phyloP scores from a whole-genome alignment of 306 rosid species.

The Senna siamea region DNA sequence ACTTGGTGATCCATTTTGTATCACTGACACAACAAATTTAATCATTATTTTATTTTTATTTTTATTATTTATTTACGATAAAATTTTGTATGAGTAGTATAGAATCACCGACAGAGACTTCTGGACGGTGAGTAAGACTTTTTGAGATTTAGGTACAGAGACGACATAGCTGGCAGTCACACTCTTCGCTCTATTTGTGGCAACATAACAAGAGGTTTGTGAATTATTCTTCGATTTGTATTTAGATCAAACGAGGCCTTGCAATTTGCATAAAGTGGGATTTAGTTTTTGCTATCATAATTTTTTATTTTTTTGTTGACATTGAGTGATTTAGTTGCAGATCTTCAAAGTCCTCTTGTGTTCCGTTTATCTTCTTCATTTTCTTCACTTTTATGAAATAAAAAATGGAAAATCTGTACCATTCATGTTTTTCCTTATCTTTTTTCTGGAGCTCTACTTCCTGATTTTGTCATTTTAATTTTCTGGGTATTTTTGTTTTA shows the following conservation, averaged over 20 bases:
- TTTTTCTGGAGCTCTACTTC: background rate
- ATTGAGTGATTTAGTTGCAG: background rate
- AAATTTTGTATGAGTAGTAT: background rate
- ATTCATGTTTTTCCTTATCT: background rate
- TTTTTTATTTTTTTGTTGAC: background rate
- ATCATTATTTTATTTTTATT: too few relatives aligned
- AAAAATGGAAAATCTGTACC: background rate
- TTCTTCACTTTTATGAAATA: background rate
- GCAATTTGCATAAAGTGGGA: too few relatives aligned
- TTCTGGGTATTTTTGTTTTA: conserved; percentile 49
- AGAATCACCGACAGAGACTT: background rate
- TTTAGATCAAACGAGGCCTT: background rate
- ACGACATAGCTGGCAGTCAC: conserved; percentile 1
- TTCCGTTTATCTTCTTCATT: background rate
- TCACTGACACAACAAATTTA: too few relatives aligned
- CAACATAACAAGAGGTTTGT: background rate
- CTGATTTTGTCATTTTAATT: conserved; percentile 37
- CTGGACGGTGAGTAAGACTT: background rate
- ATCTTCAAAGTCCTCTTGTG: background rate
- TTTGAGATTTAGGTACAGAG: background rate
- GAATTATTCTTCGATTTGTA: background rate
- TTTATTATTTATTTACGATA: too few relatives aligned
- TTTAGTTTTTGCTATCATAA: background rate
- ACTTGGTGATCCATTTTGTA: too few relatives aligned
- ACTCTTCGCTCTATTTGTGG: background rate